Evolutionary conservation across 768 basidiomycete genomes (phyloP), one percentile per base, ranked within the genome.

Genomic region (Lactarius psammicola): DNA sequence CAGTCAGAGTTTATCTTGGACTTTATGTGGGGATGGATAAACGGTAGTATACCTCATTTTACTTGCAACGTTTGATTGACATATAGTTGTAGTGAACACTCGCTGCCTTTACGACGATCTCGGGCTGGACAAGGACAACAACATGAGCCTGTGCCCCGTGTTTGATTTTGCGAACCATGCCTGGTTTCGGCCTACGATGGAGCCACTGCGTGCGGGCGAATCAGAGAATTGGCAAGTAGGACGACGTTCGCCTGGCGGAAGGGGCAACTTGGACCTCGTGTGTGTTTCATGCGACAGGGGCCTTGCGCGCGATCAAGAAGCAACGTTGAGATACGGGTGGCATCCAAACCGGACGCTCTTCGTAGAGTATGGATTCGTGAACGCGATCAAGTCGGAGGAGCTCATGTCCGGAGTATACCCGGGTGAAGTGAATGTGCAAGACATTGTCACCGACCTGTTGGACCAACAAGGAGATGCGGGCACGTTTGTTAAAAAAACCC

Each of bases 1-100:
- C 55, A 44, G 13, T 66, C 67, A 30, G 60, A 67, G 15, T 55
- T 73, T 10, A 71, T 71, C 34, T 56, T 62, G n/a, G 82, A 87
- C 70, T 92, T 85, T 69, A 74, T 92, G 3, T 97, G 95, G 94
- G 94, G 85, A 1, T 98, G 95, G 95, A 81, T 98, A 11, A 95
- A 88, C 72, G 93, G 95, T 91, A 69, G 65, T 80, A 73, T 46
- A 26, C 42, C 58, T 61, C 56, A 38, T n/a, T 64, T 15, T 30
- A 65, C 31, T 71, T 57, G 11, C 53, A 34, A n/a, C 18, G 34
- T 20, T 64, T 61, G 65, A 40, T 57, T 69, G 30, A 58, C 60
- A 56, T 46, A 54, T 40, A 26, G 58, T 60, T 40, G 18, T 71
- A 94, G 94, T 97, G 64, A 98, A 98, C 75, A 98, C 95, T 6